Base-by-base conservation (phyloP, 495 filamentous ascomycete genomes). In the Penicillium roqueforti region DNA sequence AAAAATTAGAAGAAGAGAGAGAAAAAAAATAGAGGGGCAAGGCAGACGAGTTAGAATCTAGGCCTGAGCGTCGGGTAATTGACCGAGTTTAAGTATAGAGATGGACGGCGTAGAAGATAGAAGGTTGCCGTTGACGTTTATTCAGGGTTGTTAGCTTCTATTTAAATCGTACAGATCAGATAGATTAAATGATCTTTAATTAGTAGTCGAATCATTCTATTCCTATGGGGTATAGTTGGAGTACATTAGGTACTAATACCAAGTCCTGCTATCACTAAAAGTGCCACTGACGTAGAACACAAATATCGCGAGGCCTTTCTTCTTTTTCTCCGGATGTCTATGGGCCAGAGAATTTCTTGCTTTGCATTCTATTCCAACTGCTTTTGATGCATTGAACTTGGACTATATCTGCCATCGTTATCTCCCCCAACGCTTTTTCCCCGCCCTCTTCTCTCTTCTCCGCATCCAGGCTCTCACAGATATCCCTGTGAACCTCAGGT, bases 61-160 rank as follows among this genome's bases (percentile, higher is more conserved):
- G 47, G 39, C 41, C 55, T 61, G 58, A 58, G 58, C 58, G 58
- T 31, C 28, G 40, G 41, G 34, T 55, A 28, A 47, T 55, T 47
- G 34, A 22, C 42, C 41, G 38, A 25, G 43, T 28, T 19, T 37
- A 50, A 54, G 22, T 50, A 47, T 55, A 55, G 20, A 44, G 23
- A 26, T 55, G 49, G 28, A n/a, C n/a, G n/a, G n/a, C n/a, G n/a
- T n/a, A n/a, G n/a, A n/a, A n/a, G n/a, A n/a, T n/a, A 44, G n/a
- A 26, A 23, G 14, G 16, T 36, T 36, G 32, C 1, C 16, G 3
- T 36, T 34, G 11, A 34, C 6, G 31, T n/a, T 16, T 36, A 36
- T 36, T 36, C n/a, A 16, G n/a, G 32, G 14, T 36, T n/a, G 14
- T 36, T 36, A 16, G n/a, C 7, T 36, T 36, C 14, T 36, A 36